Conservation (phyloP, 345 rosid species). For the Aethionema arabicum region DNA sequence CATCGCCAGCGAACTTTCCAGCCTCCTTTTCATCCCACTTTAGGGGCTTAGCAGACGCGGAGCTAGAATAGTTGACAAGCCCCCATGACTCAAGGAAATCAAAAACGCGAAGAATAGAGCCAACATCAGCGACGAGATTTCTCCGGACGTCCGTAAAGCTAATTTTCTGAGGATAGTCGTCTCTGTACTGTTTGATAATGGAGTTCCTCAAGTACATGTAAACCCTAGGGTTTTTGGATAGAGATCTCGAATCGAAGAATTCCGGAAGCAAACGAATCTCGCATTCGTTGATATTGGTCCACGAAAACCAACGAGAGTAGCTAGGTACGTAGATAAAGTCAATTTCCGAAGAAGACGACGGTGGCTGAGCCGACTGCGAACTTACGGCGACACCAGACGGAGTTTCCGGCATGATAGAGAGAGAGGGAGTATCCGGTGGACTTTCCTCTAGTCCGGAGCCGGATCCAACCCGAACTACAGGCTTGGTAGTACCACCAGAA, state of each 20-base stretch:
- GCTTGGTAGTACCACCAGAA: slow-evolving; percentile 27
- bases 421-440: slow-evolving; percentile 28
- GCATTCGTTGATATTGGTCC: slow-evolving; percentile 60
- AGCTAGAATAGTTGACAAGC: slow-evolving; percentile 61
- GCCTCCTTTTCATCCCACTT: slow-evolving; percentile 88
- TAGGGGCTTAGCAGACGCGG: slow-evolving; percentile 56
- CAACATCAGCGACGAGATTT: slow-evolving; percentile 79
- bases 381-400: slow-evolving; percentile 21
- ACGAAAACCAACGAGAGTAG: slow-evolving; percentile 94
- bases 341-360: slow-evolving; percentile 40
- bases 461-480: slow-evolving; percentile 12
- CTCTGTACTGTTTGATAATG: slow-evolving; percentile 60
- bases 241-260: slow-evolving; percentile 64
- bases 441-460: slow-evolving; percentile 21
- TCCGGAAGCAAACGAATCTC: slow-evolving; percentile 76
- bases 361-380: slow-evolving; percentile 21
- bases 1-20: slow-evolving; percentile 44
- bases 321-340: slow-evolving; percentile 64
- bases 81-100: slow-evolving; percentile 95
- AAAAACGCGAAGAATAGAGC: slow-evolving; percentile 84
- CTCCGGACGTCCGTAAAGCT: slow-evolving; percentile 81
- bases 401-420: slow-evolving; percentile 35
- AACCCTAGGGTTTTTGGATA: slow-evolving; percentile 59
- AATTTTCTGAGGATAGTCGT: slow-evolving; percentile 61
- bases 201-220: slow-evolving; percentile 75